These are phyloP conservation scores for Pontederia crassipes DNA, from an alignment of 176 grass and related monocot species.

Conservation along the genomic window DNA sequence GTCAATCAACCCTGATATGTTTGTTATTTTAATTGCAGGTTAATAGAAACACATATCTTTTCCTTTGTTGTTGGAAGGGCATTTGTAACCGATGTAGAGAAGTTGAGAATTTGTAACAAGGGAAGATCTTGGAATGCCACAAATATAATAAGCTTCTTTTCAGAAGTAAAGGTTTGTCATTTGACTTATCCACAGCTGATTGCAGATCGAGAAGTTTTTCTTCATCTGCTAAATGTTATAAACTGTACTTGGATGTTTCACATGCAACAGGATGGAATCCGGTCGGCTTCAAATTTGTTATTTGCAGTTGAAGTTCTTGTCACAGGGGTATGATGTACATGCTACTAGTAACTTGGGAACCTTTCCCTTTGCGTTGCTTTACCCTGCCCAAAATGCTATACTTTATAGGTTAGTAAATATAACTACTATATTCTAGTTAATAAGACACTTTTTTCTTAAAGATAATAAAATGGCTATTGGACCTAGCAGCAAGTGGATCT, in stretches of 20 bases:
- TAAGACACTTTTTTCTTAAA: no score
- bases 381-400: no score
- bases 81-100: constrained; percentile 95
- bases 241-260: no score
- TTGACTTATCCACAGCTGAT: not conserved
- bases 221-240: no score
- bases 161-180: constrained; percentile 65
- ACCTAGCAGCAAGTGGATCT: no score
- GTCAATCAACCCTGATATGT: no score
- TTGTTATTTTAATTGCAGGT: constrained; percentile 40
- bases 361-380: no score
- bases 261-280: constrained; percentile 57
- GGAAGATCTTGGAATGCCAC: constrained; percentile 63
- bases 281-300: constrained; percentile 85
- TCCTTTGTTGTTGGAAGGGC: constrained; percentile 99
- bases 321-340: constrained; percentile 72
- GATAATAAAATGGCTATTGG: no score
- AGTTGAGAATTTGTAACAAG: constrained; percentile 85
- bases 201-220: no score
- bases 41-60: constrained; percentile 98
- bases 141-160: constrained; percentile 85
- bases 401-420: no score
- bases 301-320: constrained; percentile 90
- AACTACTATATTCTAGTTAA: no score
- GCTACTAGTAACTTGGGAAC: constrained; percentile 12